Evolutionary conservation across 148 eudicot species (phyloP), one percentile per base, ranked within the genome.

Genomic region (Rheum nobile): DNA sequence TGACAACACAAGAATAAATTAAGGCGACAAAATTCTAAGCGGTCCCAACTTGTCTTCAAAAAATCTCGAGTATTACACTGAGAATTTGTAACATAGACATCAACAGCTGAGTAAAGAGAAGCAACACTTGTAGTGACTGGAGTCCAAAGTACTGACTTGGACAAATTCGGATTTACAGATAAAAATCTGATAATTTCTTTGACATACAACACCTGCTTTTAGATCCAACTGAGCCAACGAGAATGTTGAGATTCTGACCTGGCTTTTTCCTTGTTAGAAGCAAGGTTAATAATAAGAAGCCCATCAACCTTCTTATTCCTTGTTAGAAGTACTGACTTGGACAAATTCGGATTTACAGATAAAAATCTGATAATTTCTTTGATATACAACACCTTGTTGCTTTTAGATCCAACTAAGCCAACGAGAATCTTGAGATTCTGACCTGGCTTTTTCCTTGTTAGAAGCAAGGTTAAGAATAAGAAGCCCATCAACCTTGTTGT

Each of bases 351-450:
- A 82, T 90, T 93, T 46, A 71, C 73, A 24, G 91, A 84, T 74
- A 88, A 57, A 72, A 84, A 83, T 54, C 76, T 69, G 69, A 96
- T 93, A 74, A 96, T 81, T 76, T 83, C 85, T 81, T 85, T 90
- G 63, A 96, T 96, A 85, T 92, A 96, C 48, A 74, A 70, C 75
- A 85, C 88, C 85, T n/a, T n/a, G n/a, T n/a, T 96, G 81, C 99
- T 92, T 78, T 96, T 96, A 17, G 99, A 96, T 72, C 97, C 99
- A 69, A 90, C 96, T 37, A 97, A 96, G 76, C 99, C 99, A 75
- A 92, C 89, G 24, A 96, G 92, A 82, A 96, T 65, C 71, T 90
- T 96, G 19, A 92, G 85, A 72, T 71, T 84, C 75, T 84, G 26
- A 19, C 2, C 52, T 29, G 24, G 24, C 92, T 91, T 12, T 46